Evolutionary conservation across 2,329 filamentous ascomycete species (phyloP).

Genomic region (Epichloe sp.): DNA sequence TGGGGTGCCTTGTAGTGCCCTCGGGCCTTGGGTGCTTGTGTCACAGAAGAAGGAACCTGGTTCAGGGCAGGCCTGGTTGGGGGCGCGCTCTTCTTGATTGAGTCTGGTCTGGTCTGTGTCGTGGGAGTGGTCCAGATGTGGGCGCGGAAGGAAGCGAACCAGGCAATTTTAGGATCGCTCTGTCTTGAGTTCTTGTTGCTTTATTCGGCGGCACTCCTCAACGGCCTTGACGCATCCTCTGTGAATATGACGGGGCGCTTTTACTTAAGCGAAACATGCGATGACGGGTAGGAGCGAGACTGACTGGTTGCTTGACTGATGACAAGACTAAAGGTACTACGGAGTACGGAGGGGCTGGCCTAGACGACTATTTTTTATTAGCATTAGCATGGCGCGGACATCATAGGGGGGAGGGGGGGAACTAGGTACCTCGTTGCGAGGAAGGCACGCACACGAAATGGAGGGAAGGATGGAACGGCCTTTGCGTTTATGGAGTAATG

Average conservation of each 20-base stretch:
- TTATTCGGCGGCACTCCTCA: constrained; percentile 5
- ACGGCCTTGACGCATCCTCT: constrained; percentile 6
- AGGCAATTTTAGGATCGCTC: constrained; percentile 2
- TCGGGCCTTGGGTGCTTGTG: neutral
- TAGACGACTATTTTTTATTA: neutral
- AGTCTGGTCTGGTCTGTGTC: constrained; percentile 20
- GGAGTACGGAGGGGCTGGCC: neutral
- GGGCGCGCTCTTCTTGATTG: constrained; percentile 22
- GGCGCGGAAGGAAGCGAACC: constrained; percentile 24
- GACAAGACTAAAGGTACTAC: neutral
- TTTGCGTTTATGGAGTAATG: neutral
- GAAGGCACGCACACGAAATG: neutral
- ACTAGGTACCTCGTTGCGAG: neutral
- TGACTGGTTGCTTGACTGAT: neutral
- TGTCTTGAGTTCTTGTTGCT: constrained; percentile 7
- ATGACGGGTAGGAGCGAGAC: neutral
- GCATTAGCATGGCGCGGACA: neutral
- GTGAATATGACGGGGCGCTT: constrained; percentile 4
- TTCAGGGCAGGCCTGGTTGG: constrained; percentile 7
- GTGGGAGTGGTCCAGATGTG: constrained; percentile 6
- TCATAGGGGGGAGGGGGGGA: neutral
- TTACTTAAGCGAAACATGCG: constrained; percentile 1
- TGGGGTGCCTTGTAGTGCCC: constrained; percentile 20
- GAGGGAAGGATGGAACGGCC: constrained; percentile 1
- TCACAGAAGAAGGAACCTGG: constrained; percentile 1